These are phyloP conservation scores for Nasturtium officinale DNA, from an alignment of 345 rosid species.

Conservation along the genomic window DNA sequence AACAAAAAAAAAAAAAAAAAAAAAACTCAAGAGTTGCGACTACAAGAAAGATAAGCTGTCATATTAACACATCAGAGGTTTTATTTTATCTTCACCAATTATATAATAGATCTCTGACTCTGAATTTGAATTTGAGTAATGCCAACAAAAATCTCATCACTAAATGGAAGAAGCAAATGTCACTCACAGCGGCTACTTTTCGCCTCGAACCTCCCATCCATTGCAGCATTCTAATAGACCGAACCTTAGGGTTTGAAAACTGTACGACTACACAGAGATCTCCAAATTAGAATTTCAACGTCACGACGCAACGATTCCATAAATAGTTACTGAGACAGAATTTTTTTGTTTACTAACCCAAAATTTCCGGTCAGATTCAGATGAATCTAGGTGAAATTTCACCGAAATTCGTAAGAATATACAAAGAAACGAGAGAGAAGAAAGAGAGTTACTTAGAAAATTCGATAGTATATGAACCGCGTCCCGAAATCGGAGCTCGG, in stretches of 20 bases:
- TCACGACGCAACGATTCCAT: slow-evolving; percentile 1
- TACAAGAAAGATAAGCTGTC: not conserved
- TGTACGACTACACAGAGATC: not conserved
- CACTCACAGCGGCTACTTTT: slow-evolving; percentile 70
- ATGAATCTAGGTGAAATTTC: not conserved
- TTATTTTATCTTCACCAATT: slow-evolving; percentile 3
- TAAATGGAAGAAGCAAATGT: slow-evolving; percentile 9
- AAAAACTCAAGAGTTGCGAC: not conserved
- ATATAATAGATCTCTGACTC: not conserved
- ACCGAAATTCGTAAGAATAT: not conserved
- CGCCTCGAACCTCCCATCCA: slow-evolving; percentile 98
- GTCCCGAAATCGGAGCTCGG: slow-evolving; percentile 4
- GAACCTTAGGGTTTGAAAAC: not conserved
- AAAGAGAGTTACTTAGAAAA: slow-evolving; percentile 8
- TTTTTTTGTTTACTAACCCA: not conserved
- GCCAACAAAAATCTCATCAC: slow-evolving; percentile 6
- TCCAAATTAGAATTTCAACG: slow-evolving; percentile 13
- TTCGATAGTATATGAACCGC: slow-evolving; percentile 19
- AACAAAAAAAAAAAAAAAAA: not conserved
- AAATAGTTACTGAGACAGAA: slow-evolving; percentile 10
- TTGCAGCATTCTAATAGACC: slow-evolving; percentile 58
- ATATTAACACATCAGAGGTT: not conserved
- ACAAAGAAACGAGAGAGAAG: not conserved
- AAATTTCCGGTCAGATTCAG: not conserved
- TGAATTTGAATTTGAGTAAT: slow-evolving; percentile 1